Evolutionary conservation across 2,329 filamentous ascomycete species (phyloP), one percentile per base, ranked within the genome.

Genomic region (Lachnellula suecica): DNA sequence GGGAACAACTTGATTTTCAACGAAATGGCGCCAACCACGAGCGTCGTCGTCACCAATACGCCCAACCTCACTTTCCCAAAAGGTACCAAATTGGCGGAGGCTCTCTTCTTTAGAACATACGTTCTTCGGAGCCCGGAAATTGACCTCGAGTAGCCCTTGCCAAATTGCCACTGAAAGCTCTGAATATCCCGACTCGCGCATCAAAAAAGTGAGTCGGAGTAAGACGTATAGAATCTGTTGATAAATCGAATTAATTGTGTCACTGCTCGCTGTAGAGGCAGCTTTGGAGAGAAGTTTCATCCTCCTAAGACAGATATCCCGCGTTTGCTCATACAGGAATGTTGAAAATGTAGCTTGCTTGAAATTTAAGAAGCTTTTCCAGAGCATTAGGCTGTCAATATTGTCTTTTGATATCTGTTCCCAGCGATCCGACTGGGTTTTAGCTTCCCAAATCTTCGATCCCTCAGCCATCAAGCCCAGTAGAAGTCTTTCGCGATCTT

Each of bases 11-110:
- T 13, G 65, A 15, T 61, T 64, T n/a, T 68, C 63, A 13, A 73
- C 69, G 59, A 77, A 84, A n/a, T 72, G 63, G 2, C 63, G 67
- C 91, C 91, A 97, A 1, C 91, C 91, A 55, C 77, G 75, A 2
- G 90, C 85, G 2, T 74, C 76, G 1, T 71, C 64, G 61, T 97
- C 93, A 9, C 93, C 93, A 49, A 96, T 79, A 5, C 93, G 82
- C 0, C 88, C 75, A 0, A 83, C 78, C 65, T 97, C 93, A 51
- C 84, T 89, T 53, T 96, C 91, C 94, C 94, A 97, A 58, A 94
- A 96, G 2, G 85, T 78, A 44, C 81, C 74, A 56, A 96, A 88
- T 0, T 75, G 45, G 4, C 60, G 58, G 9, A 59, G 43, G n/a
- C 57, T 59, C 10, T 62, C 49, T 9, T 34, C 23, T 22, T 45